These are phyloP conservation scores for Aspergillus quadricinctus DNA, from an alignment of 2,329 filamentous ascomycete genomes.

Conservation along the genomic window DNA sequence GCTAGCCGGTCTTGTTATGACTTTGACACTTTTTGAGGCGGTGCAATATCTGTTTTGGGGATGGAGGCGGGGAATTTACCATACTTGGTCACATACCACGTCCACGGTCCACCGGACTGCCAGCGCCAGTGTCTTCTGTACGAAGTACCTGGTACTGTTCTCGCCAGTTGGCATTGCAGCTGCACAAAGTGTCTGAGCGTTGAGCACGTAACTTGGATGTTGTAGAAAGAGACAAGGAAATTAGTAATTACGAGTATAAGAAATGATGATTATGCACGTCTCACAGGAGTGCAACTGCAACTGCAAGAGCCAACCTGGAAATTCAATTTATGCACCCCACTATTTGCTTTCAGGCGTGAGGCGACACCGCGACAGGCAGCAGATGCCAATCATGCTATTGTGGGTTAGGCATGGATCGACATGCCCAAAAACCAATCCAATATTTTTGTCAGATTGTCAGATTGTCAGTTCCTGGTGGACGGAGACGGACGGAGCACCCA, in stretches of 20 bases:
- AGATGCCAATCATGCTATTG: background rate
- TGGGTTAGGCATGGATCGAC: background rate
- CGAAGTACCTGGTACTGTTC: no score
- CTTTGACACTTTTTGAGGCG: background rate
- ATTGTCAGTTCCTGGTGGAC: background rate
- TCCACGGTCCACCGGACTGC: background rate
- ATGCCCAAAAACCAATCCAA: no score
- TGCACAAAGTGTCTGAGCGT: background rate
- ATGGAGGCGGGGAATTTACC: background rate
- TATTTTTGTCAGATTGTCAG: no score
- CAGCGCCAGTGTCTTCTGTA: background rate
- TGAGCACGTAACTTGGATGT: no score
- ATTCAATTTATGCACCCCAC: constrained; percentile 1
- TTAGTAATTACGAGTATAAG: no score
- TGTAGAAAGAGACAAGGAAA: no score
- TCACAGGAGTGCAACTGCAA: background rate
- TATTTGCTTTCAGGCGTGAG: constrained; percentile 1
- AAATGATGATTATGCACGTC: no score
- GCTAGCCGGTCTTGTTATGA: background rate
- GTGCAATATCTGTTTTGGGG: background rate
- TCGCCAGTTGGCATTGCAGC: background rate
- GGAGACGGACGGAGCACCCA: no score
- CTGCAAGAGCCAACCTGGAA: background rate
- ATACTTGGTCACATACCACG: no score
- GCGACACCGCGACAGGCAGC: no score